Evolutionary conservation across 768 basidiomycete genomes (phyloP).

Genomic region (Macrolepiota dolichaula): DNA sequence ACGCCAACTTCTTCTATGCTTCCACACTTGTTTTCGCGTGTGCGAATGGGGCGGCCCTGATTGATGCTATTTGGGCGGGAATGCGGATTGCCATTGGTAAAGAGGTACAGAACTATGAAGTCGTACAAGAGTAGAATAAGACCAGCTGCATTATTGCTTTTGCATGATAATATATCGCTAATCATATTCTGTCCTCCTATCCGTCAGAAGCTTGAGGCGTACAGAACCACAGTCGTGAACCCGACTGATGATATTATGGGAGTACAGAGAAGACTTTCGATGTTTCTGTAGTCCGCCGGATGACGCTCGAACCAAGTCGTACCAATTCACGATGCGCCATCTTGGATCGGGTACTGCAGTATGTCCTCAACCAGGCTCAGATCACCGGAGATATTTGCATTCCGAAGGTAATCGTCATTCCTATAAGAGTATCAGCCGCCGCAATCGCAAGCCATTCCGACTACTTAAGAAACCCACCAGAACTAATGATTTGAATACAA

Average conservation of each 20-base stretch:
- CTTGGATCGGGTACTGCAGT: slow-evolving; percentile 20
- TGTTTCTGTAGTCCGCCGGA: neutral
- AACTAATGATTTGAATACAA: slow-evolving; percentile 27
- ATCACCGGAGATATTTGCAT: slow-evolving; percentile 42
- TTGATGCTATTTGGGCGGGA: slow-evolving; percentile 85
- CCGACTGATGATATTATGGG: no score
- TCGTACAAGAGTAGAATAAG: slow-evolving; percentile 52
- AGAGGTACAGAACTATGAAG: slow-evolving; percentile 45
- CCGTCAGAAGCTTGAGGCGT: no score
- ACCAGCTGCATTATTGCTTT: no score
- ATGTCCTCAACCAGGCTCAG: slow-evolving; percentile 39
- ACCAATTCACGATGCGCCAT: no score
- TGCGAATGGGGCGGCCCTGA: slow-evolving; percentile 76
- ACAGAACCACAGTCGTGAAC: no score
- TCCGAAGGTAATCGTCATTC: slow-evolving; percentile 52
- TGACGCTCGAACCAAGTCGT: neutral
- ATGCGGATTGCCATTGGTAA: slow-evolving; percentile 69
- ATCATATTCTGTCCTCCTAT: no score
- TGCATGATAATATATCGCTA: no score
- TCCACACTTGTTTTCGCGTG: slow-evolving; percentile 91
- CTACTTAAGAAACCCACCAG: slow-evolving; percentile 30
- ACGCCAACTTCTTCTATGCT: slow-evolving; percentile 98
- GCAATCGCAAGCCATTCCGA: neutral
- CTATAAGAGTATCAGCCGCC: slow-evolving; percentile 20
- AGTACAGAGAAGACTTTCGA: no score